phyloP scores from a whole-genome alignment of 139 green algal genomes.

The Monoraphidium neglectum region DNA sequence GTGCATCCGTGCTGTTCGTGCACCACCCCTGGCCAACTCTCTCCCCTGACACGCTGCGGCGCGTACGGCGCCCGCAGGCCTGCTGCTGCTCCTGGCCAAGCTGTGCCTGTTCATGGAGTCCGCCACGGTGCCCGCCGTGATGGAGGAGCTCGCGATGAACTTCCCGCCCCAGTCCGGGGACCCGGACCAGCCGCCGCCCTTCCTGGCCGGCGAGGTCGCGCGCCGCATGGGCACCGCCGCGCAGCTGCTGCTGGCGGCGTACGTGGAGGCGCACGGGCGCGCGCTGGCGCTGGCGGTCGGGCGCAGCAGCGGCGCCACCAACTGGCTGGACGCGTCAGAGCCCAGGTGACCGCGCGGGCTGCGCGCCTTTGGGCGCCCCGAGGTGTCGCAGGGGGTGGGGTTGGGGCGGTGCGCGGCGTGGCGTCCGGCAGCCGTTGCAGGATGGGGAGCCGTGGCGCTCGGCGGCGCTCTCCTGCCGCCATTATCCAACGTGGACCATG shows the following conservation, averaged over 20 bases:
- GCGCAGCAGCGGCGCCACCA: slow-evolving; percentile 43
- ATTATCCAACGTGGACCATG: too few species aligned
- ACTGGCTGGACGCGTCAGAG: slow-evolving; percentile 58
- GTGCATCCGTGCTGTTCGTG: background rate
- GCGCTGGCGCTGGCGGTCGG: slow-evolving; percentile 60
- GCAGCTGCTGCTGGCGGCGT: slow-evolving; percentile 55
- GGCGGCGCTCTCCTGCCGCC: too few species aligned
- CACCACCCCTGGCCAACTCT: background rate
- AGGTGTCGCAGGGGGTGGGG: slow-evolving; percentile 44
- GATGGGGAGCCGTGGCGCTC: too few species aligned
- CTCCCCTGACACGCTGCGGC: background rate
- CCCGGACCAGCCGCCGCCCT: slow-evolving; percentile 61
- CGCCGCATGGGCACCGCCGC: slow-evolving; percentile 20
- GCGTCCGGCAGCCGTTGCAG: too few species aligned
- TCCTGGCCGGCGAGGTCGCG: slow-evolving; percentile 58
- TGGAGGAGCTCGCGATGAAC: slow-evolving; percentile 59
- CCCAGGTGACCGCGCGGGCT: too few species aligned
- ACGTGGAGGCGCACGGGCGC: slow-evolving; percentile 66
- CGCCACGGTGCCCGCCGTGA: slow-evolving; percentile 53
- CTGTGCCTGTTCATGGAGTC: slow-evolving; percentile 67
- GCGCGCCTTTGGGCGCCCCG: too few species aligned
- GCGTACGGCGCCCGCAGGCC: slow-evolving; percentile 25
- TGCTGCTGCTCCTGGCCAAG: slow-evolving; percentile 74
- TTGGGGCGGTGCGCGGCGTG: too few species aligned
- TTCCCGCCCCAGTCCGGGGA: background rate